Evolutionary conservation across 495 filamentous ascomycete species (phyloP).

Genomic region (Durotheca rogersii): DNA sequence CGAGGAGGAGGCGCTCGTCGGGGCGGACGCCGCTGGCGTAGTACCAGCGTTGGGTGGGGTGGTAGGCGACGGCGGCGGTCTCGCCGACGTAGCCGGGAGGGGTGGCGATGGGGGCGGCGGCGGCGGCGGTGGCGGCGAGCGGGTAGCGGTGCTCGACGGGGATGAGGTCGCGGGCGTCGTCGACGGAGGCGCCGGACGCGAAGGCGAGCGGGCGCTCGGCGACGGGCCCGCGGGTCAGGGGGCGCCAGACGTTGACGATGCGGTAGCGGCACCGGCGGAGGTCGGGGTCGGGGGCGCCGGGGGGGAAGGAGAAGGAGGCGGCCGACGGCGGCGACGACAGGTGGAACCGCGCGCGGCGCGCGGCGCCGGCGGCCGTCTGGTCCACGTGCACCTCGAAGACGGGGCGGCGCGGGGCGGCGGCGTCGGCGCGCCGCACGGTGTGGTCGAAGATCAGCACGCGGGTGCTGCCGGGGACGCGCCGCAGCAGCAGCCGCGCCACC

Average conservation of each 20-base stretch:
- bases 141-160: slow-evolving; percentile 66
- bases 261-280: slow-evolving; percentile 66
- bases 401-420: slow-evolving; percentile 57
- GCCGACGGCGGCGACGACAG: too few relatives aligned
- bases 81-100: slow-evolving; percentile 66
- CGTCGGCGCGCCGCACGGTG: slow-evolving; percentile 69
- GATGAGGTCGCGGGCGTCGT: slow-evolving; percentile 68
- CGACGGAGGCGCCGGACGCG: slow-evolving; percentile 65
- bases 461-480: slow-evolving; percentile 60
- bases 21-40: slow-evolving; percentile 78
- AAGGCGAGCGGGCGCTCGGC: slow-evolving; percentile 69
- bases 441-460: slow-evolving; percentile 83
- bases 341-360: slow-evolving; percentile 65
- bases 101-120: slow-evolving; percentile 73
- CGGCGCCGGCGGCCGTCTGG: slow-evolving; percentile 67
- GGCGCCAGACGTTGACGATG: slow-evolving; percentile 88
- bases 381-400: slow-evolving; percentile 80
- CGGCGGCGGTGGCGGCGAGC: slow-evolving; percentile 63
- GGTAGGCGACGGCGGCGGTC: slow-evolving; percentile 70
- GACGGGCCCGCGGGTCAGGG: slow-evolving; percentile 68
- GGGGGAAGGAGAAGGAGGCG: too few relatives aligned
- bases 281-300: slow-evolving; percentile 53
- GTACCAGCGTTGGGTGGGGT: slow-evolving; percentile 64
- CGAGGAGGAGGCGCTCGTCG: slow-evolving; percentile 72
- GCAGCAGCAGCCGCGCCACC: slow-evolving; percentile 64